Conservation (phyloP, 495 filamentous ascomycete genomes). For the Cercophora scortea region DNA sequence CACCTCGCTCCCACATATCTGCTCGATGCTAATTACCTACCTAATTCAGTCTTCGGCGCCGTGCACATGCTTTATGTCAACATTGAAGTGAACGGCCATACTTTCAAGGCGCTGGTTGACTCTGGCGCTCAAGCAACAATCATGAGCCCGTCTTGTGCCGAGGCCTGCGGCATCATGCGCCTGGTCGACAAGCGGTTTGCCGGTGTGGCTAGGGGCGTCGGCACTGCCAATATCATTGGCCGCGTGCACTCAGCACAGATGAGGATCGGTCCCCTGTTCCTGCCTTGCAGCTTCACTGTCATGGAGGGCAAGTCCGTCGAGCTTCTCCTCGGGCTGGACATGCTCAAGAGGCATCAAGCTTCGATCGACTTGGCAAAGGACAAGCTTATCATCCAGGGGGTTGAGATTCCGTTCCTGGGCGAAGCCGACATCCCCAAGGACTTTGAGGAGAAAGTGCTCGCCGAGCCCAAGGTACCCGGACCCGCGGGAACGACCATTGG, state of each 20-base stretch:
- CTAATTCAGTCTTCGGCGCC: slow-evolving; percentile 66
- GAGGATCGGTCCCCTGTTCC: slow-evolving; percentile 78
- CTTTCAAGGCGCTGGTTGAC: slow-evolving; percentile 94
- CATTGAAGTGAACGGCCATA: slow-evolving; percentile 85
- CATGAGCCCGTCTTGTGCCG: slow-evolving; percentile 91
- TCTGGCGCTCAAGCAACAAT: slow-evolving; percentile 97
- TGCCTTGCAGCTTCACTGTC: slow-evolving; percentile 96
- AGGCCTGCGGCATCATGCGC: slow-evolving; percentile 91
- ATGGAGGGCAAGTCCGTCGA: slow-evolving; percentile 99
- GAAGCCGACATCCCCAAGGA: slow-evolving; percentile 88
- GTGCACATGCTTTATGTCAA: slow-evolving; percentile 96
- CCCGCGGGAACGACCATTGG: slow-evolving; percentile 81
- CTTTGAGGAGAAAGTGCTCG: slow-evolving; percentile 58
- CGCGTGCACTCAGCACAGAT: slow-evolving; percentile 92
- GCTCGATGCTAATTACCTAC: not conserved
- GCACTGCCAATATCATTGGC: slow-evolving; percentile 87
- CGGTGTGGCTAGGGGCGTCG: slow-evolving; percentile 87
- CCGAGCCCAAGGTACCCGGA: slow-evolving; percentile 81
- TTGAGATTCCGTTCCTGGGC: slow-evolving; percentile 80
- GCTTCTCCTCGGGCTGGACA: slow-evolving; percentile 86
- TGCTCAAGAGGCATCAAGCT: slow-evolving; percentile 91
- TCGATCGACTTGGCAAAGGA: slow-evolving; percentile 78
- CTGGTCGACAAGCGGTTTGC: slow-evolving; percentile 88
- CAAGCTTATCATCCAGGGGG: slow-evolving; percentile 76
- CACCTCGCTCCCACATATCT: not conserved